phyloP scores from a whole-genome alignment of 2,329 filamentous ascomycete genomes.

The Trichoderma brevicompactum region DNA sequence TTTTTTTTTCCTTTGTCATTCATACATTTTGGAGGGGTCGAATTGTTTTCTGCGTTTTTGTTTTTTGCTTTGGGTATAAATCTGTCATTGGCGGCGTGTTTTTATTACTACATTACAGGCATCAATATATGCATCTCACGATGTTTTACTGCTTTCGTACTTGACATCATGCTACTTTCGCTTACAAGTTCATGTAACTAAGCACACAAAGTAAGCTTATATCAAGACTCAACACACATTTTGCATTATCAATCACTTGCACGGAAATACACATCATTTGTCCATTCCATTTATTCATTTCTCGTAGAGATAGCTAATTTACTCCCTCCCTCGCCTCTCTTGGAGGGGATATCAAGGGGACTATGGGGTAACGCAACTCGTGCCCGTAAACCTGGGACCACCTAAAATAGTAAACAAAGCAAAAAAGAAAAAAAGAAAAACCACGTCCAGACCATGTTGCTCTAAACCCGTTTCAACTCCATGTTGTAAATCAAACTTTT shows the following conservation, averaged over 20 bases:
- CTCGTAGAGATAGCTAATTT: constrained; percentile 48
- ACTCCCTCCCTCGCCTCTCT: constrained; percentile 41
- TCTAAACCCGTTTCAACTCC: constrained; percentile 49
- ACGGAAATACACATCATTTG: background rate
- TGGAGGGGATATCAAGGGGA: constrained; percentile 37
- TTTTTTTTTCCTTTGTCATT: background rate
- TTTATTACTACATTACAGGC: constrained; percentile 10
- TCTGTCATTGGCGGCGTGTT: constrained; percentile 10
- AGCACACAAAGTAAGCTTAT: too few species aligned
- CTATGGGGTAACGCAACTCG: constrained; percentile 42
- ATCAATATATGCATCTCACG: constrained; percentile 18
- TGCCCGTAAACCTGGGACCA: constrained; percentile 35
- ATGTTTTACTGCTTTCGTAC: background rate
- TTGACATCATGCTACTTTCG: background rate
- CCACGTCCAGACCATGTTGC: constrained; percentile 41
- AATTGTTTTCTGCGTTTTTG: background rate
- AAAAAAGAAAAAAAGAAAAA: constrained; percentile 40
- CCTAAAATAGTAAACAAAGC: constrained; percentile 37
- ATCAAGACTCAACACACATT: too few species aligned
- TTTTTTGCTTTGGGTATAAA: background rate
- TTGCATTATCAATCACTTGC: too few species aligned
- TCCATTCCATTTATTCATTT: constrained; percentile 40
- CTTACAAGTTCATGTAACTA: background rate
- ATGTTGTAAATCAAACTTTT: constrained; percentile 43
- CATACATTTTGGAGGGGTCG: background rate